phyloP scores from a whole-genome alignment of 2,329 filamentous ascomycete species.

The Calcarisporium arbuscula region DNA sequence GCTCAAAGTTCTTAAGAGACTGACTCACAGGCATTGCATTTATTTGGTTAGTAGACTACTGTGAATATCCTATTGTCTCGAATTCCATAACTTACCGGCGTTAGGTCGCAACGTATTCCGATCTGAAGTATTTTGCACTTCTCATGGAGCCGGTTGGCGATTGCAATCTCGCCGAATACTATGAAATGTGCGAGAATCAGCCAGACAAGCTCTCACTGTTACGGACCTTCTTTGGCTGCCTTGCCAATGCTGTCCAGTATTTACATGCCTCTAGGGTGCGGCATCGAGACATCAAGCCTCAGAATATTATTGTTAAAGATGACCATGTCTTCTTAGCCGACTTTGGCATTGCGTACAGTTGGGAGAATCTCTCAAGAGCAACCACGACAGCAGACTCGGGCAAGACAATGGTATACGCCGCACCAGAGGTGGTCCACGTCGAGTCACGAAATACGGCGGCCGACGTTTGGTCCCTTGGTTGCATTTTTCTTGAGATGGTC shows the following conservation, averaged over 20 bases:
- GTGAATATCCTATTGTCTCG: too few species aligned
- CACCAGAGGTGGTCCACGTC: not conserved
- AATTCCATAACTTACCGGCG: not conserved
- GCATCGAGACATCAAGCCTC: conserved; percentile 12
- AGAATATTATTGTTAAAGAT: conserved; percentile 10
- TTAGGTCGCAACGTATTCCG: not conserved
- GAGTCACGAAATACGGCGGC: not conserved
- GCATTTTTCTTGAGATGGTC: not conserved
- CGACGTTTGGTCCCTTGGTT: not conserved
- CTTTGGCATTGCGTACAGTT: conserved; percentile 9
- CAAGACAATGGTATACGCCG: not conserved
- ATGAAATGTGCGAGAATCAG: not conserved
- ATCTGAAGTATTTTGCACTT: not conserved
- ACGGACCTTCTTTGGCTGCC: conserved; percentile 5
- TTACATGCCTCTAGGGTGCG: conserved; percentile 4
- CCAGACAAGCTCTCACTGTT: not conserved
- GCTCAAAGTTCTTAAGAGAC: not conserved
- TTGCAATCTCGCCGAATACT: not conserved
- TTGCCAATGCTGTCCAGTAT: conserved; percentile 3
- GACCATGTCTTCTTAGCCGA: conserved; percentile 6
- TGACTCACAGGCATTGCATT: not conserved
- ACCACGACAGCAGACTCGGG: conserved; percentile 1
- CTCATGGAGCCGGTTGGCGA: not conserved
- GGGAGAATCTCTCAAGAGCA: not conserved
- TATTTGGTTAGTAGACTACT: not conserved